Base-by-base conservation (phyloP, 1,139 yeast species). In the Pichia sp. region DNA sequence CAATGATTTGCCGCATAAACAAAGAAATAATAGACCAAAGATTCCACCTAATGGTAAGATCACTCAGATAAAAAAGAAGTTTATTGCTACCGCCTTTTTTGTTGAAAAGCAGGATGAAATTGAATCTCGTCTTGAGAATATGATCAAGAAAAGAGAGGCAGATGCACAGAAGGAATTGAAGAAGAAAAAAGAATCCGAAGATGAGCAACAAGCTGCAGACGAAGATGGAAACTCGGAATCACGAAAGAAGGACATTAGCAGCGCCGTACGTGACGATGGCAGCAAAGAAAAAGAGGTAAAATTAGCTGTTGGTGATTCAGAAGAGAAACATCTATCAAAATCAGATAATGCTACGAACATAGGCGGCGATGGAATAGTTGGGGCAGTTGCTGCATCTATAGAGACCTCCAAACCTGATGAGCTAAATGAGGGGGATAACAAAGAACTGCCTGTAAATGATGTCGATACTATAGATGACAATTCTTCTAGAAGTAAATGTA, bases 21-120 rank as follows among this genome's bases (percentile, higher is more conserved):
- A 87, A 68, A 75, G 92, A 52, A 84, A 85, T 59, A 78, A 81
- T n/a, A 79, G 95, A 60, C 89, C 97, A 1, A 85, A 93, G 65
- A 75, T 93, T 49, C 97, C 98, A 1, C 97, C 98, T 0, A 90
- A 92, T 10, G 99, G 98, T 48, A 92, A 89, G 68, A 88, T 93
- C 43, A 71, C 87, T 0, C 76, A 81, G 1, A 74, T 83, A 40
- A 91, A 89, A 72, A 89, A 85, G 73, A 83, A 79, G 64, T 67
- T 77, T 12, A 71, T 83, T 7, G 73, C 80, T 0, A 77, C 70
- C 49, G 78, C 87, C 0, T 87, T 77, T 64, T 78, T 78, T 55
- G 60, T 79, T 8, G 69, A 64, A 29, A 57, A 59, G 6, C 70
- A 66, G 48, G 67, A 64, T 46, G 56, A 58, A 20, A 48, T 55